Evolutionary conservation across 805 yeast genomes (phyloP), one percentile per base, ranked within the genome.

Genomic region (Candida ficus): DNA sequence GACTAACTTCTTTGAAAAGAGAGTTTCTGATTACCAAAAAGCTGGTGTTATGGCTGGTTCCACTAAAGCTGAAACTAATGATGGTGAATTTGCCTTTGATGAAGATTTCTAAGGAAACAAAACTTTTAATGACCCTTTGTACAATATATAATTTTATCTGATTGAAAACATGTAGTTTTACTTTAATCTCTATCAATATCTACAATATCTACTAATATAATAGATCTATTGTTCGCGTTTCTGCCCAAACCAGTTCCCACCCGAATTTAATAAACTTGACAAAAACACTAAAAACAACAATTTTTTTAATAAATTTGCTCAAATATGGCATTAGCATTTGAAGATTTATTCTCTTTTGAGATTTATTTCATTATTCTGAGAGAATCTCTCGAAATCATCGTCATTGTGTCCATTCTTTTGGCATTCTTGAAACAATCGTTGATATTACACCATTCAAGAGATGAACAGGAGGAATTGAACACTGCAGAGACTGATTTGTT

Each of bases 1-100:
- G 79, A 91, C 99, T 57, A 91, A 93, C 75, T 91, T 91, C 80
- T 91, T 91, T 62, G 99, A 91, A 76, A 91, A 91, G 80, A 85
- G 99, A 71, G 99, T 91, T 43, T 85, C 95, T 44, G 99, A 91
- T 69, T 91, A 91, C 71, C 99, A 91, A 72, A 93, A 91, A 73
- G 98, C 99, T 44, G 98, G 99, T 73, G 99, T 91, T 59, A 91
- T 91, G 93, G 91, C 95, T 52, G 73, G 75, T 52, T 64, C 78
- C 40, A 66, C 38, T 35, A 54, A 67, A 52, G 62, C 71, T 46
- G 68, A 67, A 46, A 52, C 63, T 35, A 70, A 16, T 9, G 73
- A 34, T 10, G 70, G 70, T 61, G 76, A 78, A 34, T 90, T 91
- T 69, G 70, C 83, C 36, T 83, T 93, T 56, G 95, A 90, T 66